Base-by-base conservation (phyloP, 129 eudicot genomes). In the Centella asiatica region DNA sequence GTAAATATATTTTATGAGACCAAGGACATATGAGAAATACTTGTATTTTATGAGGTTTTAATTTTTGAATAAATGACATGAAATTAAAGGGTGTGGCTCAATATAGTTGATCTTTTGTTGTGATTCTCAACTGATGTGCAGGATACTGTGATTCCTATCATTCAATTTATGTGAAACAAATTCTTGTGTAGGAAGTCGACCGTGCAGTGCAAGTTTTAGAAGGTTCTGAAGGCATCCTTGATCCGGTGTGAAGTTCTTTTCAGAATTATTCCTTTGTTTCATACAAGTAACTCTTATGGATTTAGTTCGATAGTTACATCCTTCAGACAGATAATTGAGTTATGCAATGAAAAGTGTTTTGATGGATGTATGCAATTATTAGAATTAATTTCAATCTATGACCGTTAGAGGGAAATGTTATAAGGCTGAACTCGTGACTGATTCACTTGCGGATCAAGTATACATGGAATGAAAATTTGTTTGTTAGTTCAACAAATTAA, bases 171-270 rank as follows among this genome's bases (percentile, higher is more conserved):
- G 15, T 60, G 7, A 32, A 14, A 19, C 42, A 32, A 65, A 77
- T 57, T 36, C 0, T n/a, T 58, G 18, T 60, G 70, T 84, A 93
- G 96, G 95, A 75, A 14, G 92, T 93, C 48, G 95, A 93, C 61
- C 80, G 77, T 50, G 96, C 99, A 0, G 93, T 93, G 75, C 69
- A 77, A 76, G 80, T 60, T 70, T 70, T 93, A 48, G 99, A 93
- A 77, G 87, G 76, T 62, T 18, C 63, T 19, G 28, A 61, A 71
- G 95, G 99, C 19, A 70, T 82, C 34, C 60, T 78, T 56, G 83
- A 85, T 66, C 99, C 99, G 60, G 99, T 87, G 57, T 17, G 85
- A 75, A 42, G 34, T 48, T 59, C 22, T 12, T 8, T 13, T 57
- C 18, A 13, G n/a, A 22, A 20, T 24, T 4, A 5, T 20, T 42